Percentiles rank a stretch among this genome's conserved stretches.
phyloP scores from a whole-genome alignment of 768 basidiomycete genomes.

The Lentinula sp. region DNA sequence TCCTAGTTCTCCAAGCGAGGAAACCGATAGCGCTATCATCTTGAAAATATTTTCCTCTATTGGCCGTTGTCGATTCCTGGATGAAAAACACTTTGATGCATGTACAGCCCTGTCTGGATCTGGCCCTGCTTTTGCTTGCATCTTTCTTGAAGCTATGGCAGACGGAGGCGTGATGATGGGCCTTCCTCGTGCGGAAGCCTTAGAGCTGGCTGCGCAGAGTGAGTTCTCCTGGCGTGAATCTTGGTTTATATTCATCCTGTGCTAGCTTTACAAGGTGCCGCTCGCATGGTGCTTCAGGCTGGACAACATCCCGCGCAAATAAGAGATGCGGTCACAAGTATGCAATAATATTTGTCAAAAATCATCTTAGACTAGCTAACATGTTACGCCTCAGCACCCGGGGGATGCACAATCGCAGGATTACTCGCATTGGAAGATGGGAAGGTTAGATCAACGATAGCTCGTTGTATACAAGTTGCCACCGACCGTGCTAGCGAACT shows the following conservation, averaged over 20 bases:
- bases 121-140: slow-evolving; percentile 94
- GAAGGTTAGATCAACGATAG: slow-evolving; percentile 87
- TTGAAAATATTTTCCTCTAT: slow-evolving; percentile 96
- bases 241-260: background rate
- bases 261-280: slow-evolving; percentile 90
- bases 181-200: slow-evolving; percentile 84
- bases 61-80: slow-evolving; percentile 87
- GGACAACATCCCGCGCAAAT: slow-evolving; percentile 93
- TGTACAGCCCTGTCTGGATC: slow-evolving; percentile 95
- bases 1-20: slow-evolving; percentile 42
- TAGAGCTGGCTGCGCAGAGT: slow-evolving; percentile 97
- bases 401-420: slow-evolving; percentile 98
- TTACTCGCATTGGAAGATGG: slow-evolving; percentile 93
- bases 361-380: background rate
- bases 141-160: slow-evolving; percentile 97
- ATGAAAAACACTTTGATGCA: slow-evolving; percentile 98
- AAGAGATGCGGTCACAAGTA: slow-evolving; percentile 96
- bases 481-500: slow-evolving; percentile 85
- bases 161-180: slow-evolving; percentile 99
- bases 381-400: slow-evolving; percentile 60
- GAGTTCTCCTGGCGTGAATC: slow-evolving; percentile 17
- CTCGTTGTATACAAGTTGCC: slow-evolving; percentile 89
- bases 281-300: slow-evolving; percentile 87
- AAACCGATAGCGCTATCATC: slow-evolving; percentile 65
- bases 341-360: slow-evolving; percentile 17